Conservation (phyloP, 2,329 filamentous ascomycete genomes). For the Fusarium proliferatum region DNA sequence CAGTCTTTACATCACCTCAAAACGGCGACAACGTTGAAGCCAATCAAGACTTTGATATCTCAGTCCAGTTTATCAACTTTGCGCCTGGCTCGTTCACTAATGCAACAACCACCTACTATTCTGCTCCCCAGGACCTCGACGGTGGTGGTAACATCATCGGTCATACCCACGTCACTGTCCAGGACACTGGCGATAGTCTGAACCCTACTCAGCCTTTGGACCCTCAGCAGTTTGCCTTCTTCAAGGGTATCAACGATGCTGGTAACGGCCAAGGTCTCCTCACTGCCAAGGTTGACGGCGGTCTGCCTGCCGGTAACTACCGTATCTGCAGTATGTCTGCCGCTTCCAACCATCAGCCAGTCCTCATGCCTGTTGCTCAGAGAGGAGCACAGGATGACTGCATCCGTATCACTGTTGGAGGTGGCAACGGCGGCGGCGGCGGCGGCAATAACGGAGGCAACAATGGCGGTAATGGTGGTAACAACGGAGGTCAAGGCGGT, state of each 20-base stretch:
- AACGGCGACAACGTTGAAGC: slow-evolving; percentile 60
- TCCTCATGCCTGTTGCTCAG: slow-evolving; percentile 74
- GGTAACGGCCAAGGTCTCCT: slow-evolving; percentile 67
- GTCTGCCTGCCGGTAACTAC: slow-evolving; percentile 72
- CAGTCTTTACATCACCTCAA: slow-evolving; percentile 63
- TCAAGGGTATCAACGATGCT: slow-evolving; percentile 74
- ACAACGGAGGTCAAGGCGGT: neutral
- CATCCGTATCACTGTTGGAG: slow-evolving; percentile 67
- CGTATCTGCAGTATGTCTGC: slow-evolving; percentile 72
- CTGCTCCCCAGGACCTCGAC: slow-evolving; percentile 66
- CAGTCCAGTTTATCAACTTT: slow-evolving; percentile 65
- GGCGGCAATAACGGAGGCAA: too few species aligned
- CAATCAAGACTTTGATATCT: slow-evolving; percentile 63
- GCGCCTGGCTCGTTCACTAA: slow-evolving; percentile 70
- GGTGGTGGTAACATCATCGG: slow-evolving; percentile 63
- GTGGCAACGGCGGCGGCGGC: slow-evolving; percentile 35
- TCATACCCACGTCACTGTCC: slow-evolving; percentile 69
- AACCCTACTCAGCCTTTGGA: slow-evolving; percentile 65
- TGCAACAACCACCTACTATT: slow-evolving; percentile 69
- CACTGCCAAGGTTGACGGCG: slow-evolving; percentile 64
- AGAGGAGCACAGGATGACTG: slow-evolving; percentile 75
- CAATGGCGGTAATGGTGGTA: neutral
- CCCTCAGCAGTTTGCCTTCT: slow-evolving; percentile 67
- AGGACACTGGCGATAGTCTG: slow-evolving; percentile 63
- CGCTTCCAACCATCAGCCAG: slow-evolving; percentile 74